Evolutionary conservation across 257 asterid species (phyloP).

Genomic region (Leonotis leonurus): DNA sequence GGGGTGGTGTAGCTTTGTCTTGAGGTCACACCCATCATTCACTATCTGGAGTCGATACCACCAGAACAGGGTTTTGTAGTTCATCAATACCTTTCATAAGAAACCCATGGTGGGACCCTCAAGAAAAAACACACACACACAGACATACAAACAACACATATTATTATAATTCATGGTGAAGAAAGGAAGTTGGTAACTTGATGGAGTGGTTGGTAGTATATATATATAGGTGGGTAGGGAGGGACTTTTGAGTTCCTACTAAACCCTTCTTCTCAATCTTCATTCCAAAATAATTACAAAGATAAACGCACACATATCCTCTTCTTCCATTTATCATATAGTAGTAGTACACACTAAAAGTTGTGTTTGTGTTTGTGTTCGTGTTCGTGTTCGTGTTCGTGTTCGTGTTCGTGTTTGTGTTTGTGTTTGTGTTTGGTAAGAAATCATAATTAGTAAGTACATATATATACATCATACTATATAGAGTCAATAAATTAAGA

Average conservation of each 20-base stretch:
- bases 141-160: slow-evolving; percentile 12
- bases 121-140: slow-evolving; percentile 15
- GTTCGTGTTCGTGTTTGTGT: no score
- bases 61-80: slow-evolving; percentile 48
- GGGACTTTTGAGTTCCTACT: slow-evolving; percentile 26
- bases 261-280: not conserved
- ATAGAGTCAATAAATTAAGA: no score
- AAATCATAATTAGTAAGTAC: not conserved
- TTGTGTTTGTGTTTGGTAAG: not conserved
- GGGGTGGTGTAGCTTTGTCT: slow-evolving; percentile 35
- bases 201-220: slow-evolving; percentile 36
- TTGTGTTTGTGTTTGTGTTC: no score
- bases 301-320: no score
- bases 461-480: no score
- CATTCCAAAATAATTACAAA: no score
- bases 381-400: no score
- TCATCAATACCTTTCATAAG: slow-evolving; percentile 54
- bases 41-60: slow-evolving; percentile 41
- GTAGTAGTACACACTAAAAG: no score
- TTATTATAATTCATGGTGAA: not conserved
- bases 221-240: slow-evolving; percentile 76
- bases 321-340: no score
- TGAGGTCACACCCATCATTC: slow-evolving; percentile 53
- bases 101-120: slow-evolving; percentile 68
- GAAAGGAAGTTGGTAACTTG: slow-evolving; percentile 6